These are phyloP conservation scores for Aspergillus homomorphus DNA, from an alignment of 495 filamentous ascomycete genomes.

Conservation along the genomic window DNA sequence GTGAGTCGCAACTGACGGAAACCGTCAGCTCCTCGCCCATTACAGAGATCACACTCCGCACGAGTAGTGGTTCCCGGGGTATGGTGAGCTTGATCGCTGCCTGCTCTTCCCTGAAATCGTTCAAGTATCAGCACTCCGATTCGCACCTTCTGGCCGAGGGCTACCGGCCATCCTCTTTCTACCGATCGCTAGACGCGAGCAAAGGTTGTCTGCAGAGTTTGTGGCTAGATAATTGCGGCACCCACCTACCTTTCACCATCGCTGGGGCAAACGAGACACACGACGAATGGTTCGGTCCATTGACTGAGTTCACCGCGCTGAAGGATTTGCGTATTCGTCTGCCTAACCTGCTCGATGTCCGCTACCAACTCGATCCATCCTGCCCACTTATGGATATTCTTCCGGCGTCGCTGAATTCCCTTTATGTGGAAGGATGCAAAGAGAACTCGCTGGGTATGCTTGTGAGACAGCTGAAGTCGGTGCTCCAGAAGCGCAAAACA, in stretches of 20 bases:
- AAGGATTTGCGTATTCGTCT: slow-evolving; percentile 36
- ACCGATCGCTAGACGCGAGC: slow-evolving; percentile 25
- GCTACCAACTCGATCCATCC: slow-evolving; percentile 25
- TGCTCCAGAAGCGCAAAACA: slow-evolving; percentile 23
- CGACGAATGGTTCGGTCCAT: slow-evolving; percentile 35
- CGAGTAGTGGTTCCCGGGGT: slow-evolving; percentile 30
- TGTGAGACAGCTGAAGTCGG: slow-evolving; percentile 23
- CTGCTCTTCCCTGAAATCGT: slow-evolving; percentile 29
- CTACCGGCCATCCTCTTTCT: slow-evolving; percentile 30
- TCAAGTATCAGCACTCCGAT: slow-evolving; percentile 40
- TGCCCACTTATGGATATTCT: slow-evolving; percentile 25
- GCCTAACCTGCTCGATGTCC: slow-evolving; percentile 33
- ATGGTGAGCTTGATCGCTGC: slow-evolving; percentile 25
- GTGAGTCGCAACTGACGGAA: background rate
- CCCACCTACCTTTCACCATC: slow-evolving; percentile 33
- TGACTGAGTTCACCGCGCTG: slow-evolving; percentile 30
- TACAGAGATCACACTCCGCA: slow-evolving; percentile 26
- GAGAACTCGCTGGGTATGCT: slow-evolving; percentile 30
- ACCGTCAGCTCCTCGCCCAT: slow-evolving; percentile 18
- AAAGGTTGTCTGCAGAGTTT: slow-evolving; percentile 29
- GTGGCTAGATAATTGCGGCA: slow-evolving; percentile 35
- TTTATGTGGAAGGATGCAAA: slow-evolving; percentile 34
- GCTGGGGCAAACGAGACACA: slow-evolving; percentile 31
- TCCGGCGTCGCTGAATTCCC: slow-evolving; percentile 28
- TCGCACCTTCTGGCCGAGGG: slow-evolving; percentile 25